Conservation (phyloP, 306 rosid species). For the Delonix regia region DNA sequence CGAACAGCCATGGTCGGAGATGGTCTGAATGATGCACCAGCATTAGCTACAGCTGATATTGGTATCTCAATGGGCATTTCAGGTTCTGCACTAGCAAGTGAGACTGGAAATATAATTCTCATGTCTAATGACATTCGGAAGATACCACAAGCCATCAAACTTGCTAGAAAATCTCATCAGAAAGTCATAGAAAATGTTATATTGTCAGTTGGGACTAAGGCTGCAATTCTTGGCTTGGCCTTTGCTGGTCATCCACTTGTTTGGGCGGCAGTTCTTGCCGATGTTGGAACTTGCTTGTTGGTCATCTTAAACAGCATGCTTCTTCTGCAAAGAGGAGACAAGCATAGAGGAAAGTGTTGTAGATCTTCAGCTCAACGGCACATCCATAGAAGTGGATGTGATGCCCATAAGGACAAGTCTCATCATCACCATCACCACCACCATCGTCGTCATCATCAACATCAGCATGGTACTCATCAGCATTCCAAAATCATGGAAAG, state of each 20-base stretch:
- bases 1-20: slow-evolving; percentile 91
- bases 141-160: slow-evolving; percentile 76
- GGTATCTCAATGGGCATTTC: slow-evolving; percentile 98
- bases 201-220: slow-evolving; percentile 67
- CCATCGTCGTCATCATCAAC: slow-evolving; percentile 32
- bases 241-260: slow-evolving; percentile 87
- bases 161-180: slow-evolving; percentile 60
- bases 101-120: slow-evolving; percentile 81
- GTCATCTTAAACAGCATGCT: slow-evolving; percentile 94
- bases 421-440: slow-evolving; percentile 41
- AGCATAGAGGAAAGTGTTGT: slow-evolving; percentile 55
- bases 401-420: slow-evolving; percentile 29
- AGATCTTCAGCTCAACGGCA: slow-evolving; percentile 45
- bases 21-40: slow-evolving; percentile 94
- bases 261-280: slow-evolving; percentile 99
- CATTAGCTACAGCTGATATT: slow-evolving; percentile 87
- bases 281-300: slow-evolving; percentile 85
- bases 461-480: slow-evolving; percentile 34
- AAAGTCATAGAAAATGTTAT: slow-evolving; percentile 70
- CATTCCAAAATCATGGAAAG: slow-evolving; percentile 21
- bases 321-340: slow-evolving; percentile 51
- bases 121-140: slow-evolving; percentile 87
- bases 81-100: slow-evolving; percentile 94
- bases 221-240: slow-evolving; percentile 68
- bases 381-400: slow-evolving; percentile 50